These are phyloP conservation scores for Globisporangium solare DNA, from an alignment of 352 stramenopile genomes.

Conservation along the genomic window DNA sequence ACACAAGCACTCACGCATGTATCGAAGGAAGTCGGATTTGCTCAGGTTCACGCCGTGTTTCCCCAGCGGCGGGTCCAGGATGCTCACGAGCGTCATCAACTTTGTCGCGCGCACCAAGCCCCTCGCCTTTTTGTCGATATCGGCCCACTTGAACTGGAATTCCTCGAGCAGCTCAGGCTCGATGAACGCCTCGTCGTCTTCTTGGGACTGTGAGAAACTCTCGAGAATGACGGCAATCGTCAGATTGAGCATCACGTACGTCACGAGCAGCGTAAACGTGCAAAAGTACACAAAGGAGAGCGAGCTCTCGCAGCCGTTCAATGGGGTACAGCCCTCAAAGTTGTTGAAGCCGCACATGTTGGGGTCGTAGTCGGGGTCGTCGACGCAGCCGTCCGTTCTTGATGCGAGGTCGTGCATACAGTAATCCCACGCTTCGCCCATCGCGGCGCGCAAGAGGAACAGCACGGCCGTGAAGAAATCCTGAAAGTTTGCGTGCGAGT, in stretches of 20 bases:
- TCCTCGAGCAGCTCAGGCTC: conserved; percentile 84
- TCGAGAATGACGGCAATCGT: conserved; percentile 94
- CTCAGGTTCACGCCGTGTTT: conserved; percentile 34
- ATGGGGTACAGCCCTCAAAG: conserved; percentile 50
- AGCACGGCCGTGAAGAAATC: conserved; percentile 88
- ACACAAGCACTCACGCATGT: conserved; percentile 38
- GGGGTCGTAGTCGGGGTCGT: conserved; percentile 56
- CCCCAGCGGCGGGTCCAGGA: conserved; percentile 76
- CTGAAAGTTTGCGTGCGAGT: conserved; percentile 91
- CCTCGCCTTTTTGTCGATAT: conserved; percentile 86
- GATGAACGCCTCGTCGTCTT: conserved; percentile 87
- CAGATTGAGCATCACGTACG: conserved; percentile 92
- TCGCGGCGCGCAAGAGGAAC: conserved; percentile 87
- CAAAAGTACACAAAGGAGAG: conserved; percentile 72
- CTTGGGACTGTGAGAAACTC: conserved; percentile 80
- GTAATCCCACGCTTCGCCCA: conserved; percentile 92
- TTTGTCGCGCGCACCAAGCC: conserved; percentile 78
- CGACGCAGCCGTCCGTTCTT: conserved; percentile 36
- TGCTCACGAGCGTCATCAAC: conserved; percentile 68
- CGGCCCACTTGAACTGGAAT: conserved; percentile 85
- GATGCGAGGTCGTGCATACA: conserved; percentile 87
- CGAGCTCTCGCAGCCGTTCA: conserved; percentile 77
- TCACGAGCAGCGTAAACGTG: conserved; percentile 90
- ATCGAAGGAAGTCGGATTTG: conserved; percentile 47
- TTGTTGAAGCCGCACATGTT: conserved; percentile 74